phyloP scores from a whole-genome alignment of 345 rosid species.

The Linum trigynum region DNA sequence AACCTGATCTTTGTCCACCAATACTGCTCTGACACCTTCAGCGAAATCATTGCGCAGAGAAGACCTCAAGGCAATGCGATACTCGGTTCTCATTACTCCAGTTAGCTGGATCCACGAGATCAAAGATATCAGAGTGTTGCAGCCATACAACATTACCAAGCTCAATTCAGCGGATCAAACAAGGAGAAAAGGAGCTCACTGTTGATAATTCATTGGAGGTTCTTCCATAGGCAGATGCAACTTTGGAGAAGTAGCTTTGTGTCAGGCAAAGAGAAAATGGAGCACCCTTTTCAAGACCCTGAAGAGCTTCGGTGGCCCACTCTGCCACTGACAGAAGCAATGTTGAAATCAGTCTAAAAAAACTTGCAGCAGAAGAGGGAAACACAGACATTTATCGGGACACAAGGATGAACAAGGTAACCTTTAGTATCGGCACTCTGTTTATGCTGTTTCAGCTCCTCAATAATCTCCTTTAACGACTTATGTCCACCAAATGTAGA shows the following conservation, averaged over 20 bases:
- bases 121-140: slow-evolving; percentile 6
- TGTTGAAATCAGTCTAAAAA: not conserved
- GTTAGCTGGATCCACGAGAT: slow-evolving; percentile 37
- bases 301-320: slow-evolving; percentile 85
- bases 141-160: not conserved
- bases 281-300: slow-evolving; percentile 72
- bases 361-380: slow-evolving; percentile 4
- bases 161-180: not conserved
- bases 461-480: slow-evolving; percentile 51
- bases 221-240: slow-evolving; percentile 58
- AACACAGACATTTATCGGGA: not conserved
- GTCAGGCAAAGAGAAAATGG: slow-evolving; percentile 90
- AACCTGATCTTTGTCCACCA: slow-evolving; percentile 96
- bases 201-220: slow-evolving; percentile 40
- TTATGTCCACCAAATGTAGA: slow-evolving; percentile 53
- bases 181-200: slow-evolving; percentile 31
- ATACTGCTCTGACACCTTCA: slow-evolving; percentile 92
- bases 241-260: slow-evolving; percentile 56
- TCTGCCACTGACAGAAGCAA: slow-evolving; percentile 39
- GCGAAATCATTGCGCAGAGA: slow-evolving; percentile 60
- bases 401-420: slow-evolving; percentile 15
- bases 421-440: slow-evolving; percentile 55
- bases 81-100: slow-evolving; percentile 83
- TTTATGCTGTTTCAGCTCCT: slow-evolving; percentile 59
- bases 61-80: slow-evolving; percentile 70